phyloP scores from a whole-genome alignment of 352 stramenopile genomes.

The Phytophthora pini region DNA sequence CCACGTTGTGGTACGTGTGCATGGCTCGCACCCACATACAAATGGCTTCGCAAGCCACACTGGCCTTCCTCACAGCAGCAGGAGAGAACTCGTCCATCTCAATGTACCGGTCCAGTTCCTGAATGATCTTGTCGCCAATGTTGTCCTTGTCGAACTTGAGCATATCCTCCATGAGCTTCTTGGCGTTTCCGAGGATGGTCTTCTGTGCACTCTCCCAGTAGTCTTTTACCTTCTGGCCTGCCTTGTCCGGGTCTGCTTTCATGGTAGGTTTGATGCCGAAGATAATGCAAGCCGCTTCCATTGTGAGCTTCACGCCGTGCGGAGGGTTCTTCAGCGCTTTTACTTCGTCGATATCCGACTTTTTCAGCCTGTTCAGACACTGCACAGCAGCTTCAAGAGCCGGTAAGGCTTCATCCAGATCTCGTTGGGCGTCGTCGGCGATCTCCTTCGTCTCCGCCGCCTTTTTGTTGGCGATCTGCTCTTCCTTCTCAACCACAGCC shows the following conservation, averaged over 20 bases:
- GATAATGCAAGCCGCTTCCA: conserved; percentile 94
- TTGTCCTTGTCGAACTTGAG: conserved; percentile 92
- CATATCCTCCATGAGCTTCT: conserved; percentile 92
- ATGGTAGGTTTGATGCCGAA: conserved; percentile 93
- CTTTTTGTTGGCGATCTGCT: conserved; percentile 93
- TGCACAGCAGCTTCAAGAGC: conserved; percentile 92
- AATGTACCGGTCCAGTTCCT: conserved; percentile 91
- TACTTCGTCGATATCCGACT: conserved; percentile 94
- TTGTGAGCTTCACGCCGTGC: conserved; percentile 87
- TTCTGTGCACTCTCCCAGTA: conserved; percentile 92
- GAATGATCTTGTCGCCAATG: conserved; percentile 87
- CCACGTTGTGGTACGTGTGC: conserved; percentile 94
- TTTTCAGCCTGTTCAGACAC: conserved; percentile 93
- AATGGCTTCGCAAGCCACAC: conserved; percentile 92
- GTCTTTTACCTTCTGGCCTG: conserved; percentile 91
- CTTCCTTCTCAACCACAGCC: conserved; percentile 90
- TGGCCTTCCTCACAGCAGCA: conserved; percentile 89
- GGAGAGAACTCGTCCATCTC: conserved; percentile 93
- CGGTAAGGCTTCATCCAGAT: conserved; percentile 93
- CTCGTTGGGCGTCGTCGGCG: conserved; percentile 91
- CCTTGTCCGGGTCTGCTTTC: conserved; percentile 90
- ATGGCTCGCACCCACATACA: conserved; percentile 95
- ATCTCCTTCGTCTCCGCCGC: conserved; percentile 93
- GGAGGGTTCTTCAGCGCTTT: conserved; percentile 91
- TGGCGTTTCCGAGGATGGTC: conserved; percentile 85